Conservation (phyloP, 1,284 basidiomycete species). For the Pseudozyma tsukubaensis region DNA sequence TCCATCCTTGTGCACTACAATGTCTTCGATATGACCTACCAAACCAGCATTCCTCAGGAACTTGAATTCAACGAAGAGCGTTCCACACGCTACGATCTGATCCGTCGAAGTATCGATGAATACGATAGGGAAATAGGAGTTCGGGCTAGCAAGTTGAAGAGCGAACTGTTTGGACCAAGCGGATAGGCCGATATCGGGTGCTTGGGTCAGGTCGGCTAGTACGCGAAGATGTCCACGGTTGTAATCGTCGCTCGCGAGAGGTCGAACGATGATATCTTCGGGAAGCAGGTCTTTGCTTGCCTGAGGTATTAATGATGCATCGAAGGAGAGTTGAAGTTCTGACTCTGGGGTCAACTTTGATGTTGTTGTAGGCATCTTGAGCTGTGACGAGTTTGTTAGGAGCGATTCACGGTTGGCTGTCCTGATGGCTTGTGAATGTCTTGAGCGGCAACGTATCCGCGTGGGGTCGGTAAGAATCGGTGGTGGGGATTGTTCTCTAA, state of each 20-base stretch:
- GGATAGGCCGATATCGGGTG: slow-evolving; percentile 79
- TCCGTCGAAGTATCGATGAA: slow-evolving; percentile 81
- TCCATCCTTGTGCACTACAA: slow-evolving; percentile 85
- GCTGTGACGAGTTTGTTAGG: not conserved
- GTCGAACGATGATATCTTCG: slow-evolving; percentile 78
- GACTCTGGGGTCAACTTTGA: slow-evolving; percentile 75
- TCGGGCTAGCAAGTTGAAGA: slow-evolving; percentile 28
- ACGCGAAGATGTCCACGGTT: slow-evolving; percentile 83
- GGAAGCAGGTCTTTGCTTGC: slow-evolving; percentile 75
- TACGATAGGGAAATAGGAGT: slow-evolving; percentile 82
- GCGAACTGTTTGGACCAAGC: slow-evolving; percentile 69
- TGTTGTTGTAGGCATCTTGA: slow-evolving; percentile 46
- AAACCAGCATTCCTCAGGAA: slow-evolving; percentile 83
- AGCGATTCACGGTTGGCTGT: not conserved
- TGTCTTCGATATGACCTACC: slow-evolving; percentile 97
- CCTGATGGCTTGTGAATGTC: not conserved
- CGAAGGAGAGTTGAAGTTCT: slow-evolving; percentile 81
- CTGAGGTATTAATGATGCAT: slow-evolving; percentile 76
- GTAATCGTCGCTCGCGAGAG: slow-evolving; percentile 87
- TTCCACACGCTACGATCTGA: slow-evolving; percentile 84
- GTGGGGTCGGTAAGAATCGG: not conserved
- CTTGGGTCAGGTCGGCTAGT: slow-evolving; percentile 81
- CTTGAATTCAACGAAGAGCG: slow-evolving; percentile 89
- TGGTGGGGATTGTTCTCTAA: not conserved
- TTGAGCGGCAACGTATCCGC: not conserved